phyloP scores from a whole-genome alignment of 2,329 filamentous ascomycete species.

The Trichoderma atrobrunneum region DNA sequence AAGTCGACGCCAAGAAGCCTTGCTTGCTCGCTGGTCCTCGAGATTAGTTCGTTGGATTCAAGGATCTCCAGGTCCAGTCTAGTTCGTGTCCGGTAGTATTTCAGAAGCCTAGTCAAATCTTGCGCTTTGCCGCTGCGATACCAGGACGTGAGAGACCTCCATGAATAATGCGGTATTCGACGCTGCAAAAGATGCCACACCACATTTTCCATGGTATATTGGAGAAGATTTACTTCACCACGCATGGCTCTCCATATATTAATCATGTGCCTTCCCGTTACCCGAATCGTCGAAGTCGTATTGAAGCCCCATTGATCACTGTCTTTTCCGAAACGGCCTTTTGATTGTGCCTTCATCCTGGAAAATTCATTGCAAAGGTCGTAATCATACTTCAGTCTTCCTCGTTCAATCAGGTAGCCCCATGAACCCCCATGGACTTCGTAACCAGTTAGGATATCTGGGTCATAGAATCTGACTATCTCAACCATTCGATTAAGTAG shows the following conservation, averaged over 20 bases:
- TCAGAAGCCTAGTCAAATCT: constrained; percentile 70
- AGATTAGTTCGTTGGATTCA: constrained; percentile 82
- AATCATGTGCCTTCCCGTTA: constrained; percentile 95
- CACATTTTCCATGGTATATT: constrained; percentile 96
- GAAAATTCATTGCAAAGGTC: constrained; percentile 90
- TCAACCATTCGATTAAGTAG: constrained; percentile 82
- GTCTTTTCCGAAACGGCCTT: constrained; percentile 81
- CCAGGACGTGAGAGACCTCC: constrained; percentile 77
- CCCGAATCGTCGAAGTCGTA: constrained; percentile 82
- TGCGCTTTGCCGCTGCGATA: constrained; percentile 66
- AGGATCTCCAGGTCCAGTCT: constrained; percentile 86
- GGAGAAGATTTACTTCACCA: constrained; percentile 82
- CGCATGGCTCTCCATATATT: constrained; percentile 97
- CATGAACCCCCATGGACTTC: constrained; percentile 92
- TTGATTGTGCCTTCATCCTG: constrained; percentile 77
- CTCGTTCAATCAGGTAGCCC: constrained; percentile 93
- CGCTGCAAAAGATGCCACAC: constrained; percentile 86
- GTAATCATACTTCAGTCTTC: constrained; percentile 80
- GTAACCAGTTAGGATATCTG: constrained; percentile 90
- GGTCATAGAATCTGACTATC: constrained; percentile 79
- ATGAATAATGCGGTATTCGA: constrained; percentile 83
- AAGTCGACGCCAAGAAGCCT: constrained; percentile 92
- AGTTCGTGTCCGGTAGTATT: constrained; percentile 73
- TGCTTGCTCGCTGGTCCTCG: constrained; percentile 90
- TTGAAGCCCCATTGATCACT: constrained; percentile 91